Evolutionary conservation across 2,329 filamentous ascomycete species (phyloP), one percentile per base, ranked within the genome.

Genomic region (Graphium sp.): DNA sequence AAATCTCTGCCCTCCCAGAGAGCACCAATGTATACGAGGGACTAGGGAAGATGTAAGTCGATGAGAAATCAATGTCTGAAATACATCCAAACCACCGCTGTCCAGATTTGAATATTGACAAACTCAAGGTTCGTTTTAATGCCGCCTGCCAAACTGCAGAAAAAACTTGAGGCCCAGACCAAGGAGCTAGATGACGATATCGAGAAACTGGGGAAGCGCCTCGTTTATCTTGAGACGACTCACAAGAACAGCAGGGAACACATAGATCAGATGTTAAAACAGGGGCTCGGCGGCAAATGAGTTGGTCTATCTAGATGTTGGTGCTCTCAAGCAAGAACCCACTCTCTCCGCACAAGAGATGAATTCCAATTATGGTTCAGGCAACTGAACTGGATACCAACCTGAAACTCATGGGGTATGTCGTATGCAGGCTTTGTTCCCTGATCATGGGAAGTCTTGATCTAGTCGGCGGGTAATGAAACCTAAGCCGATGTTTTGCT

Each of bases 141-240:
- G 31, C 77, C 81, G 9, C 75, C 76, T 26, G 54, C 67, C 13
- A 67, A 73, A 13, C 68, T 95, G 39, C 74, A 82, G 45, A 66
- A 74, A 41, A 79, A 89, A 39, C 64, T 95, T 32, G 64, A 74
- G 21, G 58, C 62, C 24, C 84, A 94, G 54, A 74, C 74, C 32
- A 69, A 76, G 43, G 72, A 76, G 29, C 56, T 87, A 36, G 77
- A 84, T 42, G 62, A 66, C 17, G 87, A 94, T 41, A 72, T 93
- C 35, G 65, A 78, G 22, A 77, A 76, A 37, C 56, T 95, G 37
- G 74, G 80, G 40, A 92, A 95, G 66, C 84, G 82, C 51, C 60
- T 94, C 42, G 72, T 87, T 41, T 95, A 94, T 47, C 63, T 95
- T 24, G 87, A 95, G 58, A 92, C 83, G 33, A 95, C 89, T 28